Evolutionary conservation across 202 grass and related monocot genomes (phyloP).

Genomic region (Saccharum hybrid): DNA sequence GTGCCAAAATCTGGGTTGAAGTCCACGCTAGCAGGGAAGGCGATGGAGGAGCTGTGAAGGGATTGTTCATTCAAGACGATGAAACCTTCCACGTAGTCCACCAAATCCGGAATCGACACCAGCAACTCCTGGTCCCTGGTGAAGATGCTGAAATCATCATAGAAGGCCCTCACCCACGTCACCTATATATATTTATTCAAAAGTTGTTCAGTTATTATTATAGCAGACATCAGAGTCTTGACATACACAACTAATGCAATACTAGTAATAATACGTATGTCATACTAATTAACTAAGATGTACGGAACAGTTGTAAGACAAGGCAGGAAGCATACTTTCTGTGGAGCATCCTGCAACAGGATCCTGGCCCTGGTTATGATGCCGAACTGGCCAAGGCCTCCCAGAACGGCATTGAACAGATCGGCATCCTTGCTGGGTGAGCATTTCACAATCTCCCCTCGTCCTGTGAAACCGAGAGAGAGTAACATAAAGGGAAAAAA

Average conservation of each 20-base stretch:
- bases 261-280: conserved; percentile 4
- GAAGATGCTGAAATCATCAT: conserved; percentile 87
- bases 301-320: conserved; percentile 13
- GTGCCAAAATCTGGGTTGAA: conserved; percentile 71
- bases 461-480: conserved; percentile 47
- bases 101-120: conserved; percentile 74
- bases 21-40: conserved; percentile 73
- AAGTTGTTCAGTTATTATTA: conserved; percentile 25
- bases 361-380: conserved; percentile 96
- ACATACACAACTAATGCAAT: conserved; percentile 6
- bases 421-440: conserved; percentile 75
- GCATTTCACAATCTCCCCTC: conserved; percentile 79
- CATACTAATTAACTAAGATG: not conserved
- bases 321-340: conserved; percentile 61
- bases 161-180: conserved; percentile 95
- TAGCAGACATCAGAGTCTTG: conserved; percentile 22
- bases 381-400: conserved; percentile 95
- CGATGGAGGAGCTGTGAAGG: conserved; percentile 76
- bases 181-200: conserved; percentile 62
- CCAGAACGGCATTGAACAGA: conserved; percentile 88
- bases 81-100: conserved; percentile 97
- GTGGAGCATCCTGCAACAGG: conserved; percentile 83
- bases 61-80: conserved; percentile 80
- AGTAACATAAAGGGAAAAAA: conserved; percentile 17
- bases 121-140: conserved; percentile 81